These are phyloP conservation scores for Acer yangbiense DNA, from an alignment of 345 rosid genomes.

Conservation along the genomic window DNA sequence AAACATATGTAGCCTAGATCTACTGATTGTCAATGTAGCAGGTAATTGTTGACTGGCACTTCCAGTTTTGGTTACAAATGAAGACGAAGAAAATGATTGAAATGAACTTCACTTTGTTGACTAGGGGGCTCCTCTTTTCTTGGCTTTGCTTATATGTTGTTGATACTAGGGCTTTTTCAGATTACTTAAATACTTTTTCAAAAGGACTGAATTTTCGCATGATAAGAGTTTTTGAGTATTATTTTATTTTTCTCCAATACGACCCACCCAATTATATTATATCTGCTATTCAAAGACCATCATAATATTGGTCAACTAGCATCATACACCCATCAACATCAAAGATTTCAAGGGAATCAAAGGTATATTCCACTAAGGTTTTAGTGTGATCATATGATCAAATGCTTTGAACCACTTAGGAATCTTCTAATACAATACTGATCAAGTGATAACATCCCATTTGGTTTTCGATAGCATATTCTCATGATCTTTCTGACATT, in stretches of 20 bases:
- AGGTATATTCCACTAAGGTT: not conserved
- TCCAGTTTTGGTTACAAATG: conserved; percentile 26
- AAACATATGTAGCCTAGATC: conserved; percentile 20
- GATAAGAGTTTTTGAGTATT: not conserved
- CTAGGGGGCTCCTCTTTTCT: conserved; percentile 28
- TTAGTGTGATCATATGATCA: not conserved
- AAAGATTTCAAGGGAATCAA: not conserved
- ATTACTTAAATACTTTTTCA: not conserved
- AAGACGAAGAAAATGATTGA: conserved; percentile 41
- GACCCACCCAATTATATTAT: not conserved
- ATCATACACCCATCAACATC: conserved; percentile 12
- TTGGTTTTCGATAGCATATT: not conserved
- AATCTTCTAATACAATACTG: not conserved
- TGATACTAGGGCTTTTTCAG: not conserved
- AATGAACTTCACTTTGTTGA: conserved; percentile 36
- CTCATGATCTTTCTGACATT: not conserved
- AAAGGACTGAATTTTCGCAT: not conserved
- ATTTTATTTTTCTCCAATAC: not conserved
- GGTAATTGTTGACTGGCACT: conserved; percentile 34
- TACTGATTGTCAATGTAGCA: conserved; percentile 34
- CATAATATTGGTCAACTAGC: conserved; percentile 27
- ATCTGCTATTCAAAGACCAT: conserved; percentile 19
- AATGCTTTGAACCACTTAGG: not conserved
- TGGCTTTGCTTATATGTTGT: conserved; percentile 14
- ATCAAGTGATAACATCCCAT: not conserved